These are phyloP conservation scores for Lepidium africanum DNA, from an alignment of 345 rosid species.

Conservation along the genomic window DNA sequence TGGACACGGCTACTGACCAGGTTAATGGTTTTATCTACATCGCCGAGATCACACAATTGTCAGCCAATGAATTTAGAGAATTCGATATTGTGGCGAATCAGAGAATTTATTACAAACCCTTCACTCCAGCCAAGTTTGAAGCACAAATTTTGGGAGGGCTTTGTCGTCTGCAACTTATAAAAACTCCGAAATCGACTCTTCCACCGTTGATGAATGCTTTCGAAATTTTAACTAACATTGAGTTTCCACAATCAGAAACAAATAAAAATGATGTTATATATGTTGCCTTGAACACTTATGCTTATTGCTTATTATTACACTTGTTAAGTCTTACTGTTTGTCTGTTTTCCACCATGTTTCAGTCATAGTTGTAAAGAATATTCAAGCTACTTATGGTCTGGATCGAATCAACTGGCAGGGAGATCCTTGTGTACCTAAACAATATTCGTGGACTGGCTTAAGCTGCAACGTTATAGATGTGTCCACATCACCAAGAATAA, in stretches of 20 bases:
- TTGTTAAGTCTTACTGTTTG: background rate
- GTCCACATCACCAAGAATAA: constrained; percentile 19
- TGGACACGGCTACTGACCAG: background rate
- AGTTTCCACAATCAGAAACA: constrained; percentile 3
- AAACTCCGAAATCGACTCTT: background rate
- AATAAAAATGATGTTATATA: constrained; percentile 14
- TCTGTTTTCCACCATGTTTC: background rate
- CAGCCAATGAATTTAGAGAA: background rate
- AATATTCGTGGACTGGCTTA: constrained; percentile 25
- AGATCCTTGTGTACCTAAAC: constrained; percentile 29
- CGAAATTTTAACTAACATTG: background rate
- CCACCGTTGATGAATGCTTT: constrained; percentile 23
- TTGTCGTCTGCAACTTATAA: background rate
- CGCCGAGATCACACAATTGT: background rate
- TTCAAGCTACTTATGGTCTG: constrained; percentile 27
- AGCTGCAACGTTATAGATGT: constrained; percentile 15
- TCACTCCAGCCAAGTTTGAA: background rate
- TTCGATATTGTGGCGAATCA: background rate
- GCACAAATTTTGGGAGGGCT: background rate
- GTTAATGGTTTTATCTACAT: constrained; percentile 21
- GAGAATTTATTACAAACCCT: background rate
- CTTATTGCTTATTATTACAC: background rate
- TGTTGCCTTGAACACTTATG: background rate
- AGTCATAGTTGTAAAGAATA: constrained; percentile 26
- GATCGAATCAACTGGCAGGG: constrained; percentile 29